Evolutionary conservation across 1,284 basidiomycete species (phyloP), one percentile per base, ranked within the genome.

Genomic region (Laetiporus sulphureus): DNA sequence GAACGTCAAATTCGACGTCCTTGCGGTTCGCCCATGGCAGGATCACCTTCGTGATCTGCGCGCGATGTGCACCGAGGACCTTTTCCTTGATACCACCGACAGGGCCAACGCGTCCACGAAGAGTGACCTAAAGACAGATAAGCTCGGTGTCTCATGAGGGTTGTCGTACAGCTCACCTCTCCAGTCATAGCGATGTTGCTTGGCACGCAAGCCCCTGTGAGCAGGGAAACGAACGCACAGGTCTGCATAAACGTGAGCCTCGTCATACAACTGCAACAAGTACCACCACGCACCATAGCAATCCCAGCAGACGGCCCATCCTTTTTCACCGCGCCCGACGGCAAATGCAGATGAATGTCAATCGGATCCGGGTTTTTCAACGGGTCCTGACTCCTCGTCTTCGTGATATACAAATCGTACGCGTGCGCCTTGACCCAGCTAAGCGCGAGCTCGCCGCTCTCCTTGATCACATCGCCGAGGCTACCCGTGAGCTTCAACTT

Each of bases 261-360:
- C n/a, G n/a, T n/a, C n/a, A n/a, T n/a, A n/a, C n/a, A n/a, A n/a
- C n/a, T n/a, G n/a, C n/a, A n/a, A n/a, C n/a, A 8, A 5, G 18
- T 20, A 32, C 13, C 7, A 27, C 22, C 22, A 43, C 47, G 29
- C 44, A 86, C 83, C 82, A 94, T 90, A 2, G 91, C 89, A 15
- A 93, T 75, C 4, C 91, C 91, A 0, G 91, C 91, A 52, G 83
- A 88, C 0, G 91, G 91, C 0, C 91, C 91, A 57, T 94, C 91
- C 66, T 94, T 94, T 69, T 83, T 90, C 59, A 91, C 84, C 2
- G 88, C 85, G 1, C 91, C 91, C 1, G 83, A 75, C 1, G 91
- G 91, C 30, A 94, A 66, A 58, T 95, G 91, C n/a, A 94, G 64
- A 53, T 95, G 92, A 8, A 94, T 69, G 56, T 94, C 91, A 41